Evolutionary conservation across 805 yeast genomes (phyloP), one percentile per base, ranked within the genome.

Genomic region (Yarrowia phangngaensis): DNA sequence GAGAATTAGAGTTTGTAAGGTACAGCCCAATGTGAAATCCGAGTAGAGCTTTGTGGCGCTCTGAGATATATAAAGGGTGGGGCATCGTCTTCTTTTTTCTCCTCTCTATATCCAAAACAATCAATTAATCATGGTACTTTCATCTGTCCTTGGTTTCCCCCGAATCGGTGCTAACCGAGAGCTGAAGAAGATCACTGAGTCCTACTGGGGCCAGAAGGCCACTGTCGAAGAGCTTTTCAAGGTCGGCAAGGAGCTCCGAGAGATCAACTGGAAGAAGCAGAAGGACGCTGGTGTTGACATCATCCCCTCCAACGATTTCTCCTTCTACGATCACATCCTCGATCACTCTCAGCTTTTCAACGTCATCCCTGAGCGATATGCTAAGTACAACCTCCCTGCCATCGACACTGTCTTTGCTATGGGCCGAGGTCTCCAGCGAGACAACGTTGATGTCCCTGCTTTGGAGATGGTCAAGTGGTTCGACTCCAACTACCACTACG

Each of bases 341-440:
- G 98, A 92, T 68, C 75, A 85, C 64, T 87, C 97, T 51, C 73
- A 86, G 59, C 74, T 90, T 67, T 88, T 92, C 83, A 92, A 92
- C 67, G 97, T 82, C 61, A 78, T 92, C 68, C 98, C 98, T 68
- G 94, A 87, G 64, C 84, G 97, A 74, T 92, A 92, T 82, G 75
- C 90, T 73, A 84, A 92, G 78, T 86, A 75, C 73, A 80, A 82
- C 64, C 80, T 92, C 68, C 79, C 87, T 58, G 82, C 87, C 68
- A 76, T 92, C 60, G 98, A 92, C 73, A 85, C 87, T 56, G 73
- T 85, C 65, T 92, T 92, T 70, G 98, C 98, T 66, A 92, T 92
- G 97, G 98, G 97, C 74, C 88, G 98, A 80, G 98, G 98, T 82
- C 79, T 92, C 70, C 98, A 92, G 78, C 86, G 92, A 75, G 82